Conservation (phyloP, 805 yeast genomes). For the Priceomyces haplophilus region DNA sequence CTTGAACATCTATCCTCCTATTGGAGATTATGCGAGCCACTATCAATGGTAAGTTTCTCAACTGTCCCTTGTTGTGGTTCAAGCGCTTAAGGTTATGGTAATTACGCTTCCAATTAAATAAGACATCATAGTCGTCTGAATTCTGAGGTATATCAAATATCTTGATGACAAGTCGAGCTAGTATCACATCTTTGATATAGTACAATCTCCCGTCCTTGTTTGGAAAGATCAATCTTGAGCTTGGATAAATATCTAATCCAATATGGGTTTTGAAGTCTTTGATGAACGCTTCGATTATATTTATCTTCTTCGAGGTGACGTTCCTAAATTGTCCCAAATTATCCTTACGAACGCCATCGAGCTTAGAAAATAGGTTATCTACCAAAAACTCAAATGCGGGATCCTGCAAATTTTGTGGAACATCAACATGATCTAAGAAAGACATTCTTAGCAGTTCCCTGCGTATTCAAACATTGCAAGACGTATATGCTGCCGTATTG, state of each 20-base stretch:
- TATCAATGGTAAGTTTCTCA: conserved; percentile 47
- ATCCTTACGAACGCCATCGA: conserved; percentile 30
- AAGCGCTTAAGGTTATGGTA: conserved; percentile 33
- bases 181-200: conserved; percentile 58
- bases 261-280: conserved; percentile 33
- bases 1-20: conserved; percentile 49
- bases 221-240: conserved; percentile 59
- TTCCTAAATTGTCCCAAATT: conserved; percentile 22
- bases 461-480: too few species aligned
- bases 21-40: conserved; percentile 47
- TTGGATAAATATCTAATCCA: conserved; percentile 59
- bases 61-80: conserved; percentile 51
- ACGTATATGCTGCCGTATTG: too few species aligned
- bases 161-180: conserved; percentile 48
- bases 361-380: conserved; percentile 38
- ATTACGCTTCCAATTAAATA: conserved; percentile 35
- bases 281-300: conserved; percentile 28
- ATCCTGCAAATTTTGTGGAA: conserved; percentile 36
- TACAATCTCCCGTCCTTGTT: conserved; percentile 61
- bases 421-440: conserved; percentile 15
- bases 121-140: conserved; percentile 54
- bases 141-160: conserved; percentile 57
- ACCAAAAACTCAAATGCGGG: conserved; percentile 44
- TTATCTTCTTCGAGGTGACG: conserved; percentile 23
- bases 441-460: conserved; percentile 7